Percentiles rank a stretch among this genome's conserved stretches.
phyloP scores from a whole-genome alignment of 208 protist species.

The Crithidia mellificae region DNA sequence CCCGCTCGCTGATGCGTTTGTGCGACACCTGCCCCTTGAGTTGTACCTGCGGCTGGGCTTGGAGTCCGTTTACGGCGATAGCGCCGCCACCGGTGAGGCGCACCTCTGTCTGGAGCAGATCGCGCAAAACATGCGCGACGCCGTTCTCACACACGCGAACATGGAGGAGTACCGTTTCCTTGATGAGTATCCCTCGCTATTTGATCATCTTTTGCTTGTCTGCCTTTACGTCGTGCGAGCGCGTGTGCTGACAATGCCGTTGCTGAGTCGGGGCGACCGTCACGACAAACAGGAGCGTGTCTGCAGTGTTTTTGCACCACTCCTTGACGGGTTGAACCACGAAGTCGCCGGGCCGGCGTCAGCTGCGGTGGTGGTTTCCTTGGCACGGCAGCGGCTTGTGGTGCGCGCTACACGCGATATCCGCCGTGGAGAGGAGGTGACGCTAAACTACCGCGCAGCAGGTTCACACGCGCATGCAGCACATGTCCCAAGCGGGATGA shows the following conservation, averaged over 20 bases:
- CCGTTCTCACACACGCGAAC: conserved; percentile 53
- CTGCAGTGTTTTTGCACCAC: conserved; percentile 59
- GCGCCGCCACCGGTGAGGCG: conserved; percentile 26
- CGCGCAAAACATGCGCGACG: conserved; percentile 67
- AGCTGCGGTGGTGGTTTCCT: conserved; percentile 60
- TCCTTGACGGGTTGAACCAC: conserved; percentile 77
- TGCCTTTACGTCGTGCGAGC: conserved; percentile 74
- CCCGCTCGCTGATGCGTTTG: conserved; percentile 49
- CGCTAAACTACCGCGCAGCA: conserved; percentile 54
- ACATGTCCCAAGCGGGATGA: not conserved
- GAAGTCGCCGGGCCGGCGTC: conserved; percentile 17
- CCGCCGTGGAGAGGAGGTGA: conserved; percentile 59
- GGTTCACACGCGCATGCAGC: not conserved
- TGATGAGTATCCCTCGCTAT: conserved; percentile 43
- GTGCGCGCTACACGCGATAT: conserved; percentile 65
- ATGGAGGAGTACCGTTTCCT: conserved; percentile 59
- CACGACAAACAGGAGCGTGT: not conserved
- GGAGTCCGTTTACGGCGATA: conserved; percentile 51
- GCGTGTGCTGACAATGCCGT: conserved; percentile 53
- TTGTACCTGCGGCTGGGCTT: conserved; percentile 52
- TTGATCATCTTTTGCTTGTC: conserved; percentile 61
- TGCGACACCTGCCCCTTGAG: conserved; percentile 48
- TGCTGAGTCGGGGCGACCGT: conserved; percentile 25
- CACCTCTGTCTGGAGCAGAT: conserved; percentile 78
- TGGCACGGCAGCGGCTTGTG: conserved; percentile 37